A percentile compares a stretch with the other conserved stretches of the same genome.
These are phyloP conservation scores for Debaryomyces robertsiae DNA, from an alignment of 1,139 yeast species.

Conservation along the genomic window DNA sequence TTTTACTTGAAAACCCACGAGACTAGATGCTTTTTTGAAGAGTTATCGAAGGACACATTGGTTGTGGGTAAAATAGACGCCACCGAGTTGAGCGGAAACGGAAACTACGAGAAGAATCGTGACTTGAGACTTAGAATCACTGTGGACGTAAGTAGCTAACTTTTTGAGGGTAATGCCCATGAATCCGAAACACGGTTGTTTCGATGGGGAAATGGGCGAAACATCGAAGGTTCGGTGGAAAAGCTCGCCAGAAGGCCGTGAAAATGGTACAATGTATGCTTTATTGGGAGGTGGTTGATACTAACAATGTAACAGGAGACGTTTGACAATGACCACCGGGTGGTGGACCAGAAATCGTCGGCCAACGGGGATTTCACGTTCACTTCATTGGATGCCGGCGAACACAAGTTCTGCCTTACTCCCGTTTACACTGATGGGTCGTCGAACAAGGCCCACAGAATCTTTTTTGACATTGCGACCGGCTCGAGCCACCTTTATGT, in stretches of 20 bases:
- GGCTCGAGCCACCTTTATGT: conserved; percentile 52
- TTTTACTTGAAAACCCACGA: conserved; percentile 50
- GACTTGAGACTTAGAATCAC: conserved; percentile 43
- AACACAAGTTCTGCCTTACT: conserved; percentile 51
- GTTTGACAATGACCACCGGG: conserved; percentile 50
- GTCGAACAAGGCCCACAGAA: conserved; percentile 38
- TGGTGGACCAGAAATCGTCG: conserved; percentile 42
- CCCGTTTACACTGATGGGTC: conserved; percentile 45
- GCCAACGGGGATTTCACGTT: conserved; percentile 47
- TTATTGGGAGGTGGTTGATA: too few relatives aligned
- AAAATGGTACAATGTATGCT: too few relatives aligned
- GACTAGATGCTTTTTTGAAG: conserved; percentile 50
- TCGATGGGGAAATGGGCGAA: neutral
- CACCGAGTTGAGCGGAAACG: conserved; percentile 35
- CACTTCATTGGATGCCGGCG: conserved; percentile 48
- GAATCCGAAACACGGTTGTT: too few relatives aligned
- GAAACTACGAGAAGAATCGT: conserved; percentile 32
- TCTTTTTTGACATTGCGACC: conserved; percentile 48
- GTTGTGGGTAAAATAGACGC: conserved; percentile 51
- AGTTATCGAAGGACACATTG: conserved; percentile 44
- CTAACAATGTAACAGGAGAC: conserved; percentile 39
- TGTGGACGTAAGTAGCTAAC: conserved; percentile 33
- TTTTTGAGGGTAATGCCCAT: neutral
- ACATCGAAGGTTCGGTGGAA: neutral
- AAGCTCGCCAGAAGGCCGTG: too few relatives aligned